phyloP scores from a whole-genome alignment of 2,329 filamentous ascomycete species.

The Claviceps monticola region DNA sequence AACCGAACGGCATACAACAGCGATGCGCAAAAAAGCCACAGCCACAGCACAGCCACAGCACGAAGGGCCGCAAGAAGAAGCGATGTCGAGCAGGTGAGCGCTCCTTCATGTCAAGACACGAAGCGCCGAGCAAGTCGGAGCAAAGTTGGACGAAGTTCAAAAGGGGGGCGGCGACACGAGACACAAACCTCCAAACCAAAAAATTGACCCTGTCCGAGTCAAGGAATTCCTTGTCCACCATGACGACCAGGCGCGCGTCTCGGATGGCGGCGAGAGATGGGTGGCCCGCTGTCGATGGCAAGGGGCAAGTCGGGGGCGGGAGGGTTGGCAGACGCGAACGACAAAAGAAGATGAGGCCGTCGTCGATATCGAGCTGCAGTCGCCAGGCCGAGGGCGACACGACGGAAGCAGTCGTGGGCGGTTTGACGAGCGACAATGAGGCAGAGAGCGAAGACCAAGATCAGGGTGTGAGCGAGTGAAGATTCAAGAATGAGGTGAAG shows the following conservation, averaged over 20 bases:
- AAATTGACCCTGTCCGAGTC: constrained; percentile 57
- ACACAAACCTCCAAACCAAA: constrained; percentile 55
- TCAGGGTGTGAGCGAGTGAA: constrained; percentile 12
- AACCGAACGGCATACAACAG: not conserved
- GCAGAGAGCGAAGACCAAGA: constrained; percentile 7
- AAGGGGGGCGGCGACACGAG: constrained; percentile 8
- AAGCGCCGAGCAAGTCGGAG: not conserved
- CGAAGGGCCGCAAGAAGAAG: not conserved
- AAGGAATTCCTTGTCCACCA: constrained; percentile 45
- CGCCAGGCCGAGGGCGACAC: constrained; percentile 2
- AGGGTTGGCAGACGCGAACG: not conserved
- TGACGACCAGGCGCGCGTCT: constrained; percentile 22
- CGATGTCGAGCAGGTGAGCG: constrained; percentile 1
- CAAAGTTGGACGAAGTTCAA: not conserved
- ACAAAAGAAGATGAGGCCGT: not conserved
- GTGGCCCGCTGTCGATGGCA: not conserved
- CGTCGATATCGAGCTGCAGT: constrained; percentile 1
- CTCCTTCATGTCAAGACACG: not conserved
- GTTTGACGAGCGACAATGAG: not conserved
- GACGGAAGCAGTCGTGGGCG: not conserved
- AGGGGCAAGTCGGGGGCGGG: not conserved
- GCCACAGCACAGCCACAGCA: constrained; percentile 5
- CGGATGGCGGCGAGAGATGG: constrained; percentile 19
- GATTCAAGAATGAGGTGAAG: constrained; percentile 15
- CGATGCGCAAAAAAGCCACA: constrained; percentile 4